A percentile compares a stretch with the other conserved stretches of the same genome.
These are phyloP conservation scores for Colletotrichum higginsianum DNA, from an alignment of 2,329 filamentous ascomycete genomes.

Conservation along the genomic window DNA sequence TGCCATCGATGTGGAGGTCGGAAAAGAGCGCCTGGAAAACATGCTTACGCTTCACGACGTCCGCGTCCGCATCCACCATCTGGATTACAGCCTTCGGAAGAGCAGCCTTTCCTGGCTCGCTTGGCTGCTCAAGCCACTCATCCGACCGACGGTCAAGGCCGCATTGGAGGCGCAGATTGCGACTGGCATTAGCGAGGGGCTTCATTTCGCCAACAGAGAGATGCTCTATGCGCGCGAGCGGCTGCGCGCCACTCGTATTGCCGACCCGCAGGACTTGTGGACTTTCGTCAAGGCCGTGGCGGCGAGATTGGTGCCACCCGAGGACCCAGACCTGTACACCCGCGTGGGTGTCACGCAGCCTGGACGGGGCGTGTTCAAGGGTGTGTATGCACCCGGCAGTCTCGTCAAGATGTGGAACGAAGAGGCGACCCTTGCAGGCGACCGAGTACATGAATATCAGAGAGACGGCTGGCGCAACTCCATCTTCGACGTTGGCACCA, in stretches of 20 bases:
- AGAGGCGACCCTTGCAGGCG: slow-evolving; percentile 78
- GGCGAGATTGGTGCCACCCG: slow-evolving; percentile 79
- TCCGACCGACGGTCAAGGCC: slow-evolving; percentile 85
- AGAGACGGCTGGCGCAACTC: slow-evolving; percentile 85
- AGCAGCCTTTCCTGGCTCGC: slow-evolving; percentile 83
- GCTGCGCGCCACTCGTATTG: slow-evolving; percentile 86
- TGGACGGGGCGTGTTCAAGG: slow-evolving; percentile 77
- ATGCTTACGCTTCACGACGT: slow-evolving; percentile 84
- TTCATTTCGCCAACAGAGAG: slow-evolving; percentile 86
- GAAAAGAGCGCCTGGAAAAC: slow-evolving; percentile 82
- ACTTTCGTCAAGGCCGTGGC: slow-evolving; percentile 88
- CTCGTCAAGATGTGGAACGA: slow-evolving; percentile 92
- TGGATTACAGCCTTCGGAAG: slow-evolving; percentile 82
- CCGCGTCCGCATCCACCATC: slow-evolving; percentile 86
- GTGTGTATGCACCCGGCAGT: slow-evolving; percentile 90
- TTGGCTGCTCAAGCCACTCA: slow-evolving; percentile 87
- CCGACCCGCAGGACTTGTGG: slow-evolving; percentile 82
- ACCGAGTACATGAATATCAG: slow-evolving; percentile 82
- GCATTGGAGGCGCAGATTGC: slow-evolving; percentile 86
- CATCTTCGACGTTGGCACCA: slow-evolving; percentile 76
- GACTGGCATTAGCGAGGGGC: slow-evolving; percentile 76
- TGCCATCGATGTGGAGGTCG: slow-evolving; percentile 86
- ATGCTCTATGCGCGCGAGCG: slow-evolving; percentile 89
- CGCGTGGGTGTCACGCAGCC: slow-evolving; percentile 77
- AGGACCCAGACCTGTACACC: slow-evolving; percentile 83